phyloP scores from a whole-genome alignment of 495 filamentous ascomycete species.

The Penicillium soppii region DNA sequence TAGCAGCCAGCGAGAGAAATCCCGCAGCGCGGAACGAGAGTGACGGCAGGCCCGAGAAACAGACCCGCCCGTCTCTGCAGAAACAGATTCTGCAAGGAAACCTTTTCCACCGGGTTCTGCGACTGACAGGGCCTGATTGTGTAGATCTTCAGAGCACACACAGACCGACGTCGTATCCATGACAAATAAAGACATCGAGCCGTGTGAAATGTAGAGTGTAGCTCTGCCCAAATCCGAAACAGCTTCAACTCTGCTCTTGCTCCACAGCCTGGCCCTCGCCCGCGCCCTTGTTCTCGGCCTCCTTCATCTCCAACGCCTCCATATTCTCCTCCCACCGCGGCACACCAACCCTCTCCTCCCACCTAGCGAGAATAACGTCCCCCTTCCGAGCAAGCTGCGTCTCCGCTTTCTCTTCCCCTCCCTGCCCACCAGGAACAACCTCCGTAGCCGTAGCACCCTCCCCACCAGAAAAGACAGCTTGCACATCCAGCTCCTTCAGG shows the following conservation, averaged over 20 bases:
- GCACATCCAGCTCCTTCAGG: conserved; percentile 57
- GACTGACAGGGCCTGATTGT: not conserved
- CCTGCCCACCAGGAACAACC: conserved; percentile 10
- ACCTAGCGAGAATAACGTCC: conserved; percentile 42
- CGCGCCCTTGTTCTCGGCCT: conserved; percentile 14
- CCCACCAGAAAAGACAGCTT: conserved; percentile 62
- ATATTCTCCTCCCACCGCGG: conserved; percentile 45
- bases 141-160: not conserved
- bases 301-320: conserved; percentile 41
- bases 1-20: too few relatives aligned
- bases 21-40: conserved; percentile 18
- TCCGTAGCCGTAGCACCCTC: not conserved
- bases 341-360: conserved; percentile 50
- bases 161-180: not conserved
- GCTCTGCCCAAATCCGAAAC: not conserved
- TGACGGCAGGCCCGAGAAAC: conserved; percentile 5
- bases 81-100: not conserved
- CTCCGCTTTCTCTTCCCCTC: conserved; percentile 33
- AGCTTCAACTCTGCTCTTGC: conserved; percentile 8
- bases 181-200: conserved; percentile 1
- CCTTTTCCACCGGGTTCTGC: not conserved
- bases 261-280: not conserved
- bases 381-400: conserved; percentile 26
- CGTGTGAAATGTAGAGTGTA: not conserved
- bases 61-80: conserved; percentile 2